Conservation (phyloP, 2,329 filamentous ascomycete species). For the Tolypocladium tundrense region DNA sequence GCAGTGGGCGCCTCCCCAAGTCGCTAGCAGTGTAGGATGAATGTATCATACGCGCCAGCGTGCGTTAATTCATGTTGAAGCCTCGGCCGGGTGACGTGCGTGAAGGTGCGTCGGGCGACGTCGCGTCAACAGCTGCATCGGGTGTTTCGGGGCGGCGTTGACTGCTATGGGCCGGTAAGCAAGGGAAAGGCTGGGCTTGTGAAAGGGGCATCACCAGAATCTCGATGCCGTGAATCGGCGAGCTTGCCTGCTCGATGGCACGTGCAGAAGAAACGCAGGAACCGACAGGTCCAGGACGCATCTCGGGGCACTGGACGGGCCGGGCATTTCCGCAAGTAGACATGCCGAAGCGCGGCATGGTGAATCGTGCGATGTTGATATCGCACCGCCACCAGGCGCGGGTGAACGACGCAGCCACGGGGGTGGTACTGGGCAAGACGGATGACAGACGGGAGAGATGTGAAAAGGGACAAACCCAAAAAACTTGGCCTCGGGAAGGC, state of each 20-base stretch:
- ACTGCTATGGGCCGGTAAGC: neutral
- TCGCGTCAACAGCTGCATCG: neutral
- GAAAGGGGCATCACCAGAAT: neutral
- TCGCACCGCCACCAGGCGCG: too few relatives aligned
- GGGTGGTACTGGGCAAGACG: neutral
- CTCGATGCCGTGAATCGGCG: neutral
- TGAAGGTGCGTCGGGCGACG: neutral
- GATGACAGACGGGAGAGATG: neutral
- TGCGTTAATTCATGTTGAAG: neutral
- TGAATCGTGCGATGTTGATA: neutral
- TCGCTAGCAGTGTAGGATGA: slow-evolving; percentile 8
- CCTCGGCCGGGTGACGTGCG: neutral
- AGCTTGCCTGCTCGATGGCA: neutral
- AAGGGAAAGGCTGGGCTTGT: neutral
- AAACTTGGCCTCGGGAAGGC: neutral
- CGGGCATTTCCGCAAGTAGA: neutral
- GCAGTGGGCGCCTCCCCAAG: slow-evolving; percentile 5
- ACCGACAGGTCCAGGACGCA: neutral
- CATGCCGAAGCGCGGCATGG: neutral
- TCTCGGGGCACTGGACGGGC: neutral
- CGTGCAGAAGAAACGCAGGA: too few relatives aligned
- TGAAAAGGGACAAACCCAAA: neutral
- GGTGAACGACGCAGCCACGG: neutral
- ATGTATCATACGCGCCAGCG: slow-evolving; percentile 10
- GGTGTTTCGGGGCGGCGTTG: neutral